Evolutionary conservation across 2,329 filamentous ascomycete species (phyloP), one percentile per base, ranked within the genome.

Genomic region (Aureobasidium sp.): DNA sequence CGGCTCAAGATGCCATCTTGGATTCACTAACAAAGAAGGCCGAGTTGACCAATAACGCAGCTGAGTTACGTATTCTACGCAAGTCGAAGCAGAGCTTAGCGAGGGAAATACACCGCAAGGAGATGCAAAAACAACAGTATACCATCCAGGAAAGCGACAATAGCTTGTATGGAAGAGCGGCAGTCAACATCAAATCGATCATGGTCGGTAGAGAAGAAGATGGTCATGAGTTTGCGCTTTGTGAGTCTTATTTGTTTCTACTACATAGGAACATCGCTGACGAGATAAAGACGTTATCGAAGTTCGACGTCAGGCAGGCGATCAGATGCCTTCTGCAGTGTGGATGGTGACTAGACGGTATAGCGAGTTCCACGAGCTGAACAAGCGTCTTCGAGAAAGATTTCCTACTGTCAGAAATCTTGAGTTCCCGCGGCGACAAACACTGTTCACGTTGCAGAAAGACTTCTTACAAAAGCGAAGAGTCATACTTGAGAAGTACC

Each of bases 91-190:
- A 91, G 36, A 99, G 94, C 73, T 78, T 99, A 62, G 89, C 96
- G 69, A 83, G 94, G 66, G 94, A 99, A 73, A 91, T 97, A 60
- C 85, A 91, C 61, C 86, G 92, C 37, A 99, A 97, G 72, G 93
- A 97, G 74, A 83, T 99, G 70, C 94, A 99, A 72, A 84, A 92
- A 58, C 94, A 96, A 73, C 95, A 99, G 72, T 99, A 99, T 68
- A 90, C 96, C 49, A 86, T 97, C 8, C 94, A 99, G 74, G 94
- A 99, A 75, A 97, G 91, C 70, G 95, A 99, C 72, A 99, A 96
- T 73, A 96, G 91, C 73, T 80, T 99, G 29, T 97, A 96, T 69
- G 94, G 94, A 2, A 89, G 93, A 21, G 93, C 94, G 2, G 90
- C 86, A 0, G 85, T 97, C 68, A 88, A 84, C 68, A 97, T 99